Base-by-base conservation (phyloP, 768 basidiomycete species). In the Macrolepiota albuminosa region DNA sequence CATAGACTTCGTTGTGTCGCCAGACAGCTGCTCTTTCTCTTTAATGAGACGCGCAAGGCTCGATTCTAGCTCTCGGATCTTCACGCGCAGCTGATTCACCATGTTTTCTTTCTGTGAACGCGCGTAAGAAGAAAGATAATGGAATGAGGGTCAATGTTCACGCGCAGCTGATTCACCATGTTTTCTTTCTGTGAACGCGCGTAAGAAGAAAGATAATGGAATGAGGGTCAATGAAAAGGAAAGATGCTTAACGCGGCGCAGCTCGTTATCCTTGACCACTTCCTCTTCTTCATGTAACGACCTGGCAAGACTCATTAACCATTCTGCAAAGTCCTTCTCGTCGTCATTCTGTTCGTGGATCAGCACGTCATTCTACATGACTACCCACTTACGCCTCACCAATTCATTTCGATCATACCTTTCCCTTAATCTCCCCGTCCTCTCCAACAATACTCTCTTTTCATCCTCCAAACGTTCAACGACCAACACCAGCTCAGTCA, bases 1-100 rank as follows among this genome's bases (percentile, higher is more conserved):
- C 62, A 82, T 76, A 1, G 78, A 72, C 45, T 71, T 73, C 7
- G 61, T 57, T 13, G 67, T 63, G 3, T 60, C 61, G 0, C 66
- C 70, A 16, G 60, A 59, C 36, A 72, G 70, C 16, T 62, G 63
- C 43, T 67, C 72, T 53, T 71, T 73, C 56, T 76, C 76, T 55
- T 73, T 73, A 58, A 84, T 71, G 40, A 75, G 67, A 54, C 76
- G 77, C 0, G 82, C 81, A 13, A 84, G 69, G 34, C 70, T 72
- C 10, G 69, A 75, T 66, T 85, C 82, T 13, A 86, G 68, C 16
- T 76, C 75, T 5, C 65, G 64, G 46, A 84, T 76, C 61, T 78
- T 77, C 47, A 69, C 70, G 59, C 80, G 77, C 24, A 81, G 71
- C 54, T 76, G 71, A 56, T 71, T 72, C 39, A 81, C 78, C 58